phyloP scores from a whole-genome alignment of 306 rosid species.

The Arachis stenosperma region DNA sequence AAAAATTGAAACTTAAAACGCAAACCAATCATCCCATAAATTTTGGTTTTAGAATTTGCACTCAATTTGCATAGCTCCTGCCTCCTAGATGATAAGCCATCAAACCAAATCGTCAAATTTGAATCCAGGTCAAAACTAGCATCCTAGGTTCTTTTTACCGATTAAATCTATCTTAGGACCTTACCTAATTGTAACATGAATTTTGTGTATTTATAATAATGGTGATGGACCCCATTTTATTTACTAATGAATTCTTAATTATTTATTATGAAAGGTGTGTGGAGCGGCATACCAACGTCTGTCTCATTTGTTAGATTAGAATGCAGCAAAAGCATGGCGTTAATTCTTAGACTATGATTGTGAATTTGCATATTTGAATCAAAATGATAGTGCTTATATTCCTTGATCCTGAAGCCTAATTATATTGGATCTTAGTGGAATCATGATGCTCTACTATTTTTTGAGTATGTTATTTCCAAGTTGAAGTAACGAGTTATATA shows the following conservation, averaged over 20 bases:
- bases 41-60: background rate
- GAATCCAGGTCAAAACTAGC: slow-evolving; percentile 1
- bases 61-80: background rate
- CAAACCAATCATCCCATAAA: too few species aligned
- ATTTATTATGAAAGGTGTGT: slow-evolving; percentile 33
- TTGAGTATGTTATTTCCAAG: background rate
- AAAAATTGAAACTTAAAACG: too few species aligned
- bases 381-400: slow-evolving; percentile 30
- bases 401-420: slow-evolving; percentile 43
- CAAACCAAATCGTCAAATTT: slow-evolving; percentile 26
- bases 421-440: slow-evolving; percentile 30
- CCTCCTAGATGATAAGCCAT: background rate
- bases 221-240: slow-evolving; percentile 26
- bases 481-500: background rate
- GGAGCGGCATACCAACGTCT: slow-evolving; percentile 18
- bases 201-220: slow-evolving; percentile 13
- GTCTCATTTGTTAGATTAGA: slow-evolving; percentile 33
- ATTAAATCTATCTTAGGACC: slow-evolving; percentile 16
- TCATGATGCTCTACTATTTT: slow-evolving; percentile 27
- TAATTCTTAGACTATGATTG: slow-evolving; percentile 31
- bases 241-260: slow-evolving; percentile 36
- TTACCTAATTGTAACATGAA: slow-evolving; percentile 20
- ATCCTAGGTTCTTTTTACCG: slow-evolving; percentile 1
- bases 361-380: slow-evolving; percentile 7
- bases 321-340: slow-evolving; percentile 22